Evolutionary conservation across 2,329 filamentous ascomycete genomes (phyloP).

Genomic region (Stemphylium beticola): DNA sequence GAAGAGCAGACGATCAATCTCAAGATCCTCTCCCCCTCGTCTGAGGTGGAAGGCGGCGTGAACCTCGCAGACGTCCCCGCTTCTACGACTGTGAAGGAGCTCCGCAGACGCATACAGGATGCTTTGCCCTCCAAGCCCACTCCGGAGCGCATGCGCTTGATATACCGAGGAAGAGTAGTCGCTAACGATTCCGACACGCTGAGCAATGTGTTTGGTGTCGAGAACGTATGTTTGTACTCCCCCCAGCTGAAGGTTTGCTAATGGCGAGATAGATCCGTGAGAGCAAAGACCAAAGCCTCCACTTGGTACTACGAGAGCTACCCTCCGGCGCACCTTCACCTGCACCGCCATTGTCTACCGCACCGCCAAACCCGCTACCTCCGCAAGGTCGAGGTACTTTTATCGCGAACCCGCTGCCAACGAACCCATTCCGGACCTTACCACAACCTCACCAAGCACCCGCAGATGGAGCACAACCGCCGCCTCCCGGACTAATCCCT

Average conservation of each 20-base stretch:
- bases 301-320: conserved; percentile 48
- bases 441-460: conserved; percentile 25
- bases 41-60: conserved; percentile 46
- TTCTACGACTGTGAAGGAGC: conserved; percentile 55
- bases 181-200: conserved; percentile 57
- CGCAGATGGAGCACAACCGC: conserved; percentile 12
- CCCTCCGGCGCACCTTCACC: conserved; percentile 24
- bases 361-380: conserved; percentile 47
- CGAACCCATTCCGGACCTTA: conserved; percentile 42
- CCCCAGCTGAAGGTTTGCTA: conserved; percentile 2
- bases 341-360: conserved; percentile 39
- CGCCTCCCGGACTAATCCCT: conserved; percentile 2
- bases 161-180: conserved; percentile 63
- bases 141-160: conserved; percentile 59
- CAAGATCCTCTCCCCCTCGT: conserved; percentile 49
- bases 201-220: conserved; percentile 57
- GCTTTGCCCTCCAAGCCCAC: conserved; percentile 51
- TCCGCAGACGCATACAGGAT: conserved; percentile 61
- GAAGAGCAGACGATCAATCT: conserved; percentile 39
- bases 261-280: conserved; percentile 42
- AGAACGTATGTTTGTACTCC: conserved; percentile 51
- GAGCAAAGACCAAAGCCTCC: conserved; percentile 46
- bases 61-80: conserved; percentile 40
- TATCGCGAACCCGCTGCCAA: conserved; percentile 31
- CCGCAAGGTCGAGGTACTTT: conserved; percentile 16